These are phyloP conservation scores for Hibiscus trionum DNA, from an alignment of 345 rosid genomes.

Conservation along the genomic window DNA sequence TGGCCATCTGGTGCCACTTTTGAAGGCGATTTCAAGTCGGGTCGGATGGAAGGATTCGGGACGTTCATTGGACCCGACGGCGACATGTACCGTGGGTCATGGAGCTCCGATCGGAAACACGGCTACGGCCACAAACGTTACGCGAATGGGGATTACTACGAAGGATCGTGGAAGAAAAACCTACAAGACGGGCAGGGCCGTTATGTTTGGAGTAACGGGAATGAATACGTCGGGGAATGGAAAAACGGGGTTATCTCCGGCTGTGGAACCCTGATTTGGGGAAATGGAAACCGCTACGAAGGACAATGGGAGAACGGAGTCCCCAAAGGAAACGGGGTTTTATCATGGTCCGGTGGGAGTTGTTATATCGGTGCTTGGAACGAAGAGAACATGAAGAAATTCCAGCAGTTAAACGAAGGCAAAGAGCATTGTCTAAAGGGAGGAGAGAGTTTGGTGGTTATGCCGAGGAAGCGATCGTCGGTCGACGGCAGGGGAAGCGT, in stretches of 20 bases:
- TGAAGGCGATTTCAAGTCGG: slow-evolving; percentile 88
- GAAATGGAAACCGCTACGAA: slow-evolving; percentile 70
- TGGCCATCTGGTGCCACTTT: slow-evolving; percentile 98
- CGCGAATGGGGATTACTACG: slow-evolving; percentile 81
- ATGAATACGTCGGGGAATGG: slow-evolving; percentile 91
- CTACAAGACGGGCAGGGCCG: slow-evolving; percentile 81
- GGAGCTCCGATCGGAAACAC: slow-evolving; percentile 77
- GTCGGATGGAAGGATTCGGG: slow-evolving; percentile 88
- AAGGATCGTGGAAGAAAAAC: slow-evolving; percentile 80
- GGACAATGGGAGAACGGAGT: slow-evolving; percentile 89
- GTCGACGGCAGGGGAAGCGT: slow-evolving; percentile 70
- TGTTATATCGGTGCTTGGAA: slow-evolving; percentile 47
- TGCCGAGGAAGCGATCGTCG: slow-evolving; percentile 66
- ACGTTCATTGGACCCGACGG: slow-evolving; percentile 90
- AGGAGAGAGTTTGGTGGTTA: slow-evolving; percentile 16
- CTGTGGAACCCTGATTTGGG: slow-evolving; percentile 63
- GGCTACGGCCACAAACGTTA: slow-evolving; percentile 77
- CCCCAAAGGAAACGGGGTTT: slow-evolving; percentile 76
- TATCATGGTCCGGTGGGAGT: slow-evolving; percentile 67
- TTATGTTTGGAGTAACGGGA: slow-evolving; percentile 85
- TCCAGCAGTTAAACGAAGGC: slow-evolving; percentile 32
- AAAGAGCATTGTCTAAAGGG: slow-evolving; percentile 36
- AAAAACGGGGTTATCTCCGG: slow-evolving; percentile 76
- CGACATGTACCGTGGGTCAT: slow-evolving; percentile 73
- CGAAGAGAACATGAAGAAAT: slow-evolving; percentile 23